Base-by-base conservation (phyloP, 805 yeast species). In the Lipomyces starkeyi region DNA sequence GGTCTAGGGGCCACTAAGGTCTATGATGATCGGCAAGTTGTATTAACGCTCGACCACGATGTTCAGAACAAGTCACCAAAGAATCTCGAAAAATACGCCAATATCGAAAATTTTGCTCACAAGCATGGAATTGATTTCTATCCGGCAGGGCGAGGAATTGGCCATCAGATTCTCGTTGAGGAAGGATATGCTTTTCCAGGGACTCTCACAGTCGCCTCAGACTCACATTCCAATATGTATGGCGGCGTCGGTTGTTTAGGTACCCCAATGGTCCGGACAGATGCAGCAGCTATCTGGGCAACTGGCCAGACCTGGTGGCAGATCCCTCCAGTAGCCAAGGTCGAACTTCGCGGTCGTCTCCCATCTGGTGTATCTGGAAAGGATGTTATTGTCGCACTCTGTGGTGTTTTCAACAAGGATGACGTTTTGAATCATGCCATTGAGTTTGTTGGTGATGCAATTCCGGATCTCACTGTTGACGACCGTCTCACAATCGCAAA, bases 271-370 rank as follows among this genome's bases (percentile, higher is more conserved):
- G 99, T 95, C 65, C 87, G 99, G 80, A 95, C 99, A 0, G 99
- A 95, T 80, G 99, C 98, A 27, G 99, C 99, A 3, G 87, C 98
- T 9, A 94, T 95, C 73, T 95, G 99, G 99, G 98, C 99, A 13
- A 95, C 99, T 0, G 98, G 98, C 54, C 97, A 93, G 81, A 95
- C 99, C 2, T 95, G 99, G 99, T 95, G 99, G 99, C 99, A 96
- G 85, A 91, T 95, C 64, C 99, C 99, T 2, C 98, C 99, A 0
- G 98, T 95, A 29, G 99, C 98, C 47, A 87, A 88, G 75, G 98
- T 95, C 9, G 96, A 91, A 78, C 84, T 95, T 65, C 83, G 85
- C 72, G 97, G 97, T 56, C 79, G 85, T 73, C 84, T 95, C 67
- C 97, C 96, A 13, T 80, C 84, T 61, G 97, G 97, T 20, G 93